These are phyloP conservation scores for Ulota crispa DNA, from an alignment of 225 moss, liverwort and hornwort genomes.

Conservation along the genomic window DNA sequence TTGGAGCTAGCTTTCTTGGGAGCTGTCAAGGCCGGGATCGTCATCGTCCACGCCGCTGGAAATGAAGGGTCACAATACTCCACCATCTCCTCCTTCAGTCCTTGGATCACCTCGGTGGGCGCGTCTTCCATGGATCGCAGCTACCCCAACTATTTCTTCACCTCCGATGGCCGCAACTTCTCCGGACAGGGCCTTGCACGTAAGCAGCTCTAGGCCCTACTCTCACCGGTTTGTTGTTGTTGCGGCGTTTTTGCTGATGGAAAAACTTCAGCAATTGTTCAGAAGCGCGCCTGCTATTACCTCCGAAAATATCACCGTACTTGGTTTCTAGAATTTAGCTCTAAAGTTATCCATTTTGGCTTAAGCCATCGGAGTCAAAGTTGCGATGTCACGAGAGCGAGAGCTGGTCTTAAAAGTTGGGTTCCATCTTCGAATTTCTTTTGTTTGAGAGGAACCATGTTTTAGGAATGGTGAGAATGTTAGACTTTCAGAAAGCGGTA, in stretches of 20 bases:
- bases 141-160: conserved; percentile 42
- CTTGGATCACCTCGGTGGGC: conserved; percentile 49
- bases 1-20: conserved; percentile 51
- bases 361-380: no score
- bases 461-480: neutral
- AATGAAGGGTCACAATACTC: conserved; percentile 40
- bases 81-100: conserved; percentile 46
- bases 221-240: neutral
- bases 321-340: no score
- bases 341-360: no score
- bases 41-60: conserved; percentile 49
- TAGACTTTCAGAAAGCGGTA: neutral
- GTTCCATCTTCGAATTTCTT: neutral
- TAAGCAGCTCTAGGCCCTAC: conserved; percentile 15
- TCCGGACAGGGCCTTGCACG: conserved; percentile 49
- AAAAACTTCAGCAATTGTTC: neutral
- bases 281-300: neutral
- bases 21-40: conserved; percentile 34
- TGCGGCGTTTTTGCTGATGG: neutral
- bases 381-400: no score
- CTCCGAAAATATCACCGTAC: no score
- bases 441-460: no score
- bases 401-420: neutral
- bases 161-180: conserved; percentile 30
- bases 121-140: conserved; percentile 52